phyloP scores from a whole-genome alignment of 371 early-diverging fungal species.

The Capillidium heterosporum region DNA sequence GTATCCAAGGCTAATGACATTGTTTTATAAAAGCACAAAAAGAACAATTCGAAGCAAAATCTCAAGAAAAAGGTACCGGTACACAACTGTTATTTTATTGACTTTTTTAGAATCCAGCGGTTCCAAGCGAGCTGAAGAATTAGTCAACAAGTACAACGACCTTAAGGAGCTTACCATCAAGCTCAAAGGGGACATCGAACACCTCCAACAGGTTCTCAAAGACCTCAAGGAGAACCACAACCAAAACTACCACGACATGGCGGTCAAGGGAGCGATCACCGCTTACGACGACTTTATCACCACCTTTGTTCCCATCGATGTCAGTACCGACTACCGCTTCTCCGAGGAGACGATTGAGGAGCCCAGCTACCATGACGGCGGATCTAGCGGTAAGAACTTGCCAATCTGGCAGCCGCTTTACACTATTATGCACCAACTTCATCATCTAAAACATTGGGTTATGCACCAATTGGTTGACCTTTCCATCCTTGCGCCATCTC shows the following conservation, averaged over 20 bases:
- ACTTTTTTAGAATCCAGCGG: slow-evolving; percentile 6
- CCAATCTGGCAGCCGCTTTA: not conserved
- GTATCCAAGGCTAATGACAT: not conserved
- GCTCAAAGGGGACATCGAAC: slow-evolving; percentile 17
- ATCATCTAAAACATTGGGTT: not conserved
- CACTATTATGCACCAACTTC: not conserved
- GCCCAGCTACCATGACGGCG: not conserved
- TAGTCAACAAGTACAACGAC: slow-evolving; percentile 7
- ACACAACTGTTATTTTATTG: not conserved
- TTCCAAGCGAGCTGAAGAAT: slow-evolving; percentile 9
- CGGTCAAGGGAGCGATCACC: slow-evolving; percentile 39
- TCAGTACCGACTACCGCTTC: not conserved
- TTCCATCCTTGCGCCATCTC: not conserved
- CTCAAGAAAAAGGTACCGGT: slow-evolving; percentile 7
- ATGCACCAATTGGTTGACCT: not conserved
- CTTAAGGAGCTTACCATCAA: slow-evolving; percentile 15
- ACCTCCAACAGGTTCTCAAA: slow-evolving; percentile 22
- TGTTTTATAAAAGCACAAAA: slow-evolving; percentile 6
- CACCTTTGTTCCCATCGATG: not conserved
- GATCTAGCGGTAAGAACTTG: not conserved
- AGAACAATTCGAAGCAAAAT: slow-evolving; percentile 14
- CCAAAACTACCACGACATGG: slow-evolving; percentile 57
- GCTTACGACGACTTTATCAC: slow-evolving; percentile 35
- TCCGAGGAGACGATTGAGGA: not conserved
- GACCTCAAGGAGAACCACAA: slow-evolving; percentile 50